phyloP scores from a whole-genome alignment of 2,329 filamentous ascomycete genomes.

The Fusarium sp. region DNA sequence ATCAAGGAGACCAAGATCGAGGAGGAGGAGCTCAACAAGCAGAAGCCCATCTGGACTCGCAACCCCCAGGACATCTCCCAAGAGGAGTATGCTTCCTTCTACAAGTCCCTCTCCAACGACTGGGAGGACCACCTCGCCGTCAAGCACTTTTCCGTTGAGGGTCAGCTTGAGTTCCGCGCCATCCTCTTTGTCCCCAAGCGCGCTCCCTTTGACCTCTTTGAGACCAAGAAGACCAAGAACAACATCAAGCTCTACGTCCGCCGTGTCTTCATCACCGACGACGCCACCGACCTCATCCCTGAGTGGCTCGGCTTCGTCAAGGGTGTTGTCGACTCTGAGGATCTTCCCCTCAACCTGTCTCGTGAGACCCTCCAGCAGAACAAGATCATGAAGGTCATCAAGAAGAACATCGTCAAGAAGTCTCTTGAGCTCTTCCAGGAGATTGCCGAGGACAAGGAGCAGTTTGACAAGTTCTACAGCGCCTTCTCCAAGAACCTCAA shows the following conservation, averaged over 20 bases:
- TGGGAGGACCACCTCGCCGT: conserved; percentile 99
- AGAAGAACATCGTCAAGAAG: conserved; percentile 99
- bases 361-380: conserved; percentile 99
- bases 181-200: conserved; percentile 99
- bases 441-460: conserved; percentile 99
- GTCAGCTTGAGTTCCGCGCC: conserved; percentile 99
- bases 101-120: conserved; percentile 99
- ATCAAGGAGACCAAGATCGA: conserved; percentile 98
- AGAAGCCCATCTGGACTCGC: conserved; percentile 99
- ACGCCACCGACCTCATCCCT: conserved; percentile 97
- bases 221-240: conserved; percentile 99
- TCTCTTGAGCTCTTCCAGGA: conserved; percentile 98
- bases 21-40: conserved; percentile 99
- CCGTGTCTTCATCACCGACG: conserved; percentile 99
- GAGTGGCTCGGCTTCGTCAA: conserved; percentile 99
- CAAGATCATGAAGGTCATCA: conserved; percentile 99
- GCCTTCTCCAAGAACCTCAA: conserved; percentile 99
- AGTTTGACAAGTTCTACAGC: conserved; percentile 99
- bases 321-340: conserved; percentile 99
- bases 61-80: conserved; percentile 94
- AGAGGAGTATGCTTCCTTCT: conserved; percentile 99
- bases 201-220: conserved; percentile 98
- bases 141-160: conserved; percentile 99
- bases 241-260: conserved; percentile 99
- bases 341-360: conserved; percentile 98